phyloP scores from a whole-genome alignment of 371 early-diverging fungal genomes.

The Apophysomyces sp. region DNA sequence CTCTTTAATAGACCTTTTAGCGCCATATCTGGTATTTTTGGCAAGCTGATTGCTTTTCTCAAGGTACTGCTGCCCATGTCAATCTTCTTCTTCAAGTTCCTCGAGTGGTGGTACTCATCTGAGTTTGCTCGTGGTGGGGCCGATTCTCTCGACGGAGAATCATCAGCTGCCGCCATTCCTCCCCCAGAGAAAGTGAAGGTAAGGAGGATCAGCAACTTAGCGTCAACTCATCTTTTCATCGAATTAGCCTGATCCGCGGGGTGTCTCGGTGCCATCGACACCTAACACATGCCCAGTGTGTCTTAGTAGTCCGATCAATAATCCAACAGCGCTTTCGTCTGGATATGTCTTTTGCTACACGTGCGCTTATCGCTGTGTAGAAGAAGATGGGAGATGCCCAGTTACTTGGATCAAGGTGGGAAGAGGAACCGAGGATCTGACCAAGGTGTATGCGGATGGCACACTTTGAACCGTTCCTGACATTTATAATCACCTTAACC shows the following conservation, averaged over 20 bases:
- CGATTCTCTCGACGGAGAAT: conserved; percentile 31
- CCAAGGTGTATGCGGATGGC: conserved; percentile 62
- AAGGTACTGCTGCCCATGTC: conserved; percentile 82
- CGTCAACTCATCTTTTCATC: neutral
- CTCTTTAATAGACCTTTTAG: conserved; percentile 20
- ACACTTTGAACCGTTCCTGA: conserved; percentile 6
- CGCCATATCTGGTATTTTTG: conserved; percentile 28
- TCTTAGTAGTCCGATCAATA: conserved; percentile 61
- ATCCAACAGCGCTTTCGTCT: conserved; percentile 81
- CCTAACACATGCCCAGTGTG: conserved; percentile 85
- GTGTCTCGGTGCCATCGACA: conserved; percentile 69
- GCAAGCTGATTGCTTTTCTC: conserved; percentile 67
- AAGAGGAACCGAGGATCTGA: conserved; percentile 45
- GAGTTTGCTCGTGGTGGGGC: conserved; percentile 56
- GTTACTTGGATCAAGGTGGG: conserved; percentile 59
- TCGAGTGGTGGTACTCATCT: conserved; percentile 95
- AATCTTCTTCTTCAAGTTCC: conserved; percentile 89
- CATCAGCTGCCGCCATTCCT: conserved; percentile 33
- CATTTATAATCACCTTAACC: too few species aligned
- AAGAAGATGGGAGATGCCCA: conserved; percentile 69
- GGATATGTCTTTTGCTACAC: conserved; percentile 88
- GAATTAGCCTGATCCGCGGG: conserved; percentile 71
- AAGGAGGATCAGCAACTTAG: neutral
- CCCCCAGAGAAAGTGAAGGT: conserved; percentile 70
- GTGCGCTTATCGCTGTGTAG: conserved; percentile 70